Conservation (phyloP, 2,329 filamentous ascomycete genomes). For the Ilyonectria destructans region DNA sequence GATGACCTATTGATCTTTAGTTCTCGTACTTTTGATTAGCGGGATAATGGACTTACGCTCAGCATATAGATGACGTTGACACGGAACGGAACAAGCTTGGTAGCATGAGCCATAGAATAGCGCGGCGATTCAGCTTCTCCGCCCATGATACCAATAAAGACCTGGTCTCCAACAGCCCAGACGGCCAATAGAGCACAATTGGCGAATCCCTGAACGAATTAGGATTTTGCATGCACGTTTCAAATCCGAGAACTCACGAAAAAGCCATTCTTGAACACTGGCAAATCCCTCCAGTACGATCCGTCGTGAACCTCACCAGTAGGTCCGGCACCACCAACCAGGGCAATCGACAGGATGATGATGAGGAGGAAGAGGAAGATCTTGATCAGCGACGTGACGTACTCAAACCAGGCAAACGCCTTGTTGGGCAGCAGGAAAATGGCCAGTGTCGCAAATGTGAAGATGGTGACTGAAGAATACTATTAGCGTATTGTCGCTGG, state of each 20-base stretch:
- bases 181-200: constrained; percentile 39
- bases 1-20: constrained; percentile 17
- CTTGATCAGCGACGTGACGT: constrained; percentile 26
- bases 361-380: constrained; percentile 27
- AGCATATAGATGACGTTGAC: constrained; percentile 42
- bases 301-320: constrained; percentile 20
- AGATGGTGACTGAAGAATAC: constrained; percentile 17
- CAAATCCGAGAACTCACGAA: not conserved
- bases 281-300: constrained; percentile 14
- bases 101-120: constrained; percentile 39
- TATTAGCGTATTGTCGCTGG: not conserved
- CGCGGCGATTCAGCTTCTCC: constrained; percentile 40
- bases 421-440: constrained; percentile 26
- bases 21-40: not conserved
- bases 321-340: constrained; percentile 24
- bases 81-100: constrained; percentile 41
- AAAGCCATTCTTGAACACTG: constrained; percentile 26
- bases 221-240: not conserved
- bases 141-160: constrained; percentile 46
- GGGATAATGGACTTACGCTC: constrained; percentile 5
- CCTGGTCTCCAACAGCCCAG: constrained; percentile 44
- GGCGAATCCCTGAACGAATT: constrained; percentile 38
- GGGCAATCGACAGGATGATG: constrained; percentile 17
- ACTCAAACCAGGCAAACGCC: constrained; percentile 26
- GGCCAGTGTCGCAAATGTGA: constrained; percentile 9